Conservation (phyloP, 2,329 filamentous ascomycete species). For the Fusarium haematococcum region DNA sequence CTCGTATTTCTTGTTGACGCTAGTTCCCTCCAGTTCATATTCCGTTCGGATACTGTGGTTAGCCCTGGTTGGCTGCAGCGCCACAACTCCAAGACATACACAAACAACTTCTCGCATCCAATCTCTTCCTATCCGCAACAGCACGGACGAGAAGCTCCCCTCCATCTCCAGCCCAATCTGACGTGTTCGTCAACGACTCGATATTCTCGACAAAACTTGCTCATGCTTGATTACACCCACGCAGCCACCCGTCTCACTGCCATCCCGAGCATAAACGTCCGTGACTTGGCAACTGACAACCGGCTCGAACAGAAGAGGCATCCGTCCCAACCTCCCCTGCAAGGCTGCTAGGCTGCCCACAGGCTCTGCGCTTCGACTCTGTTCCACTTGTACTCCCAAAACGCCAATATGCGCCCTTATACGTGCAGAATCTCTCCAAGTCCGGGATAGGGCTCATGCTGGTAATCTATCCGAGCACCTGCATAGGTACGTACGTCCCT, state of each 20-base stretch:
- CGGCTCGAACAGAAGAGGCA: neutral
- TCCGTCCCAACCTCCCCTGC: neutral
- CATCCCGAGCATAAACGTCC: neutral
- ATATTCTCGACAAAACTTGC: neutral
- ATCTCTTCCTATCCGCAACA: neutral
- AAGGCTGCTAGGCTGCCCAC: slow-evolving; percentile 12
- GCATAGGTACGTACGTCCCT: neutral
- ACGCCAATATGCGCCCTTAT: neutral
- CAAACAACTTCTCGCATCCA: neutral
- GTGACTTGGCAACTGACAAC: neutral
- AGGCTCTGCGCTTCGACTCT: slow-evolving; percentile 3
- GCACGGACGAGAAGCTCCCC: neutral
- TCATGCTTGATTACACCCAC: slow-evolving; percentile 10
- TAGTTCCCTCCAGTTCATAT: neutral
- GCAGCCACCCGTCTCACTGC: slow-evolving; percentile 27
- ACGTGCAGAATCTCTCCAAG: slow-evolving; percentile 30
- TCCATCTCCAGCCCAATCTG: neutral
- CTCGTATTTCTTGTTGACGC: neutral
- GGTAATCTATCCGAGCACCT: slow-evolving; percentile 10
- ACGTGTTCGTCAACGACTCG: slow-evolving; percentile 7
- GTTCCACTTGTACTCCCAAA: slow-evolving; percentile 23
- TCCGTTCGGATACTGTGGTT: neutral
- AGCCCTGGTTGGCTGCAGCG: neutral
- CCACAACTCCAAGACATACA: neutral
- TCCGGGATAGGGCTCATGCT: slow-evolving; percentile 1